phyloP scores from a whole-genome alignment of 2,329 filamentous ascomycete species.

The Westerdykella ornata region DNA sequence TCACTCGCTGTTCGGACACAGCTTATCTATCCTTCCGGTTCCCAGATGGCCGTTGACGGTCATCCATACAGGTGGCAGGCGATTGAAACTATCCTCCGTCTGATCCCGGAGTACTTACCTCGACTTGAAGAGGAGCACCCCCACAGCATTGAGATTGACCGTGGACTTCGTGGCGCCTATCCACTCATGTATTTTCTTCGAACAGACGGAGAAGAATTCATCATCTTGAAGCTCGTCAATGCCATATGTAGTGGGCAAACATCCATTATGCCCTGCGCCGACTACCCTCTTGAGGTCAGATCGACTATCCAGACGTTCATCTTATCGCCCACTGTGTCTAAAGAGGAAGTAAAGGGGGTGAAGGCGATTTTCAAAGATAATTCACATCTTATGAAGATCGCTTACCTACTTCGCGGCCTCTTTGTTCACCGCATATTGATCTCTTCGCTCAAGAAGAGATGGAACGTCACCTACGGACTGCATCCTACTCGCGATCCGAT shows the following conservation, averaged over 20 bases:
- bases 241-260: conserved; percentile 29
- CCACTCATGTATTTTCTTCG: conserved; percentile 54
- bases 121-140: conserved; percentile 38
- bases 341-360: conserved; percentile 14
- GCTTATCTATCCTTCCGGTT: conserved; percentile 42
- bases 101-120: conserved; percentile 22
- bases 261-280: no score
- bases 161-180: conserved; percentile 37
- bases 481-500: conserved; percentile 48
- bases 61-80: conserved; percentile 38
- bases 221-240: conserved; percentile 25
- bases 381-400: no score
- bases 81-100: conserved; percentile 31
- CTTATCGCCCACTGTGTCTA: conserved; percentile 16
- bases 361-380: conserved; percentile 29
- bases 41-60: conserved; percentile 37
- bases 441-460: conserved; percentile 56
- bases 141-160: conserved; percentile 47
- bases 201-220: conserved; percentile 26
- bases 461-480: conserved; percentile 56
- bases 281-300: no score
- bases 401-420: conserved; percentile 59
- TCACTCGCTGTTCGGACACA: conserved; percentile 40
- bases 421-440: conserved; percentile 54
- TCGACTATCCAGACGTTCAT: conserved; percentile 33